Conservation (phyloP, 1,284 basidiomycete genomes). For the Sanghuangporus weigelae region DNA sequence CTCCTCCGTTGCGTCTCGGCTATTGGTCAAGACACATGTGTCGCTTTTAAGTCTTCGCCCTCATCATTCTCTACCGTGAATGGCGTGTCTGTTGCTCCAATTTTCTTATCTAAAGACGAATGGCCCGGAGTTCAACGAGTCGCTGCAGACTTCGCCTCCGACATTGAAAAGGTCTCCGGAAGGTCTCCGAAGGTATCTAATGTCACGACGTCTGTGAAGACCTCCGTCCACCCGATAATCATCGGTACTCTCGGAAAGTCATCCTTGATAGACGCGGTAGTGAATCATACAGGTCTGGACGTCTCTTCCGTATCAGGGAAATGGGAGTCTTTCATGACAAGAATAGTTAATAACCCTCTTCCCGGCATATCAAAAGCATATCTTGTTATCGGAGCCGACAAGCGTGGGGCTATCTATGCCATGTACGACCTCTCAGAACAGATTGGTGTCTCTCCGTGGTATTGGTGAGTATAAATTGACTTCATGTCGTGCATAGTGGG, state of each 20-base stretch:
- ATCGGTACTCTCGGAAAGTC: constrained; percentile 64
- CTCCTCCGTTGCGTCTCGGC: constrained; percentile 19
- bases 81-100: constrained; percentile 40
- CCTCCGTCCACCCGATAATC: constrained; percentile 41
- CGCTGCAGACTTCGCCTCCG: constrained; percentile 52
- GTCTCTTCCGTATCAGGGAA: constrained; percentile 52
- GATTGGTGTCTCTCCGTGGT: constrained; percentile 66
- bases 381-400: constrained; percentile 63
- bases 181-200: constrained; percentile 32
- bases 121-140: constrained; percentile 64
- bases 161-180: constrained; percentile 57
- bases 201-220: constrained; percentile 26
- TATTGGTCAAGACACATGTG: constrained; percentile 31
- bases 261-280: constrained; percentile 48
- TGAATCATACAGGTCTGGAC: constrained; percentile 48
- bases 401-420: constrained; percentile 61
- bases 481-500: constrained; percentile 37
- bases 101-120: constrained; percentile 50
- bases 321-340: constrained; percentile 59
- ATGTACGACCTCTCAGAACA: constrained; percentile 71
- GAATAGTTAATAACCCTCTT: constrained; percentile 49
- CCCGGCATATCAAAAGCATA: constrained; percentile 55
- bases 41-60: constrained; percentile 26
- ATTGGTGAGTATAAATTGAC: constrained; percentile 53
- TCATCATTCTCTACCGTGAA: constrained; percentile 39